These are phyloP conservation scores for Globisporangium ultimum DNA, from an alignment of 352 stramenopile genomes.

Conservation along the genomic window DNA sequence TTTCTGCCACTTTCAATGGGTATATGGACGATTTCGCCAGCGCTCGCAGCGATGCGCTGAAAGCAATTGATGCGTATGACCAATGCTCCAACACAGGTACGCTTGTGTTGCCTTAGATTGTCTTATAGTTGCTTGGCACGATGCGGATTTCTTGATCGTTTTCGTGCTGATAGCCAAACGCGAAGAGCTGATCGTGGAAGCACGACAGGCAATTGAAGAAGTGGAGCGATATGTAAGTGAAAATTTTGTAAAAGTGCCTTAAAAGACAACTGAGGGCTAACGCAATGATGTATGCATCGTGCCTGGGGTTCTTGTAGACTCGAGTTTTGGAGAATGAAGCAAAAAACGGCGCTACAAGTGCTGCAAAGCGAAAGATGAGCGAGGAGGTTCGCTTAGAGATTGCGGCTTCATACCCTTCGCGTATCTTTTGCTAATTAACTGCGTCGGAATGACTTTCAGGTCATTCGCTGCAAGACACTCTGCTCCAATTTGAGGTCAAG, in stretches of 20 bases:
- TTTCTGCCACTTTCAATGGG: conserved; percentile 34
- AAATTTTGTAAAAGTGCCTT: not conserved
- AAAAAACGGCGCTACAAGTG: conserved; percentile 24
- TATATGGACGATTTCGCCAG: conserved; percentile 55
- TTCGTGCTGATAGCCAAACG: conserved; percentile 18
- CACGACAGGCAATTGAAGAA: conserved; percentile 52
- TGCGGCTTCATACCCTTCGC: no score
- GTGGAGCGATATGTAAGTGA: conserved; percentile 64
- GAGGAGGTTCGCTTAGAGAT: conserved; percentile 23
- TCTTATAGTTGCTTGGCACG: not conserved
- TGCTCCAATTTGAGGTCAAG: conserved; percentile 40
- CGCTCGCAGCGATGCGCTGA: conserved; percentile 40
- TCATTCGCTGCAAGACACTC: conserved; percentile 46
- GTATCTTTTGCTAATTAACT: not conserved
- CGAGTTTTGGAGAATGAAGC: conserved; percentile 63
- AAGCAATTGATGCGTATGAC: conserved; percentile 46
- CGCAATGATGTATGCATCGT: not conserved
- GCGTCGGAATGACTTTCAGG: conserved; percentile 10
- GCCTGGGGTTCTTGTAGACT: conserved; percentile 23
- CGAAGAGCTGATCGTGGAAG: conserved; percentile 46
- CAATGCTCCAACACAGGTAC: conserved; percentile 23
- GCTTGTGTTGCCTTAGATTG: not conserved
- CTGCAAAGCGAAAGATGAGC: conserved; percentile 41
- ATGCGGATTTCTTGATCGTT: not conserved
- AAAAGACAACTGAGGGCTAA: not conserved